These are phyloP conservation scores for Carex kokanica DNA, from an alignment of 176 grass and related monocot species.

Conservation along the genomic window DNA sequence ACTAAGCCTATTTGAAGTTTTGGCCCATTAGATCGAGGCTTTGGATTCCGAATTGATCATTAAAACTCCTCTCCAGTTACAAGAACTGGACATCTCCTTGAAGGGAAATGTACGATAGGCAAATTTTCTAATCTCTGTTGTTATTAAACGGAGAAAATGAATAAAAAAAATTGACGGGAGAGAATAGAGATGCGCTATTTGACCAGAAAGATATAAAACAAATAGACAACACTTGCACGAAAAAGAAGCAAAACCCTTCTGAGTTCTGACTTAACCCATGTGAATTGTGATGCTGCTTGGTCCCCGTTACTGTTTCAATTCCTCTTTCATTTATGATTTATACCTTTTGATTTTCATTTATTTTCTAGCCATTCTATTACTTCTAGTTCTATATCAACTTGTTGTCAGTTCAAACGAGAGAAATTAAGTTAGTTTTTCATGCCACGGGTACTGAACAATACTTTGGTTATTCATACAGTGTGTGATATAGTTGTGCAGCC, in stretches of 20 bases:
- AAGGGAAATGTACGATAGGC: no score
- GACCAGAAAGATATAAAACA: background rate
- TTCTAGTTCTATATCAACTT: background rate
- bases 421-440: background rate
- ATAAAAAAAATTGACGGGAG: background rate
- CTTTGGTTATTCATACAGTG: background rate
- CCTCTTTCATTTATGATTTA: background rate
- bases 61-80: background rate
- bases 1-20: background rate
- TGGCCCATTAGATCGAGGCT: background rate
- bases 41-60: background rate
- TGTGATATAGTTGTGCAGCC: background rate
- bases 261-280: slow-evolving; percentile 10
- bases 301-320: slow-evolving; percentile 10
- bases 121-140: background rate
- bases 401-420: background rate
- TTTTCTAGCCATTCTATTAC: no score
- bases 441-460: background rate
- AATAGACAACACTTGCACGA: background rate
- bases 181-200: background rate
- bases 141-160: background rate
- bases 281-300: background rate
- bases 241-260: background rate
- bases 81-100: background rate
- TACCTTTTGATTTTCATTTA: background rate